Conservation (phyloP, 2,329 filamentous ascomycete genomes). For the Pestalotiopsis sp. region DNA sequence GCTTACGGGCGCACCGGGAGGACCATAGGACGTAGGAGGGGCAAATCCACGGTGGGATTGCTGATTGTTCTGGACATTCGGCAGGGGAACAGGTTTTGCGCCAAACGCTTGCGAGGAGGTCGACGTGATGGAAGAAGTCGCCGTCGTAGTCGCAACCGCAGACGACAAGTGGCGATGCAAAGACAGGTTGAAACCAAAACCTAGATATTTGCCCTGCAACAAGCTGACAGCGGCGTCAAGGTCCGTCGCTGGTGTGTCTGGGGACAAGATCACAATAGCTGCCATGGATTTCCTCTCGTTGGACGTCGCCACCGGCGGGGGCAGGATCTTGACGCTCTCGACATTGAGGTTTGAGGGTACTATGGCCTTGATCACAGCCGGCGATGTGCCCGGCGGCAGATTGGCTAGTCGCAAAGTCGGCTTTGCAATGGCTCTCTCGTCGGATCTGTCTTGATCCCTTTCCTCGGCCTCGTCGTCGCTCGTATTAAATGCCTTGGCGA, state of each 20-base stretch:
- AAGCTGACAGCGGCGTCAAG: constrained; percentile 80
- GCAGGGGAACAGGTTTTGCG: constrained; percentile 65
- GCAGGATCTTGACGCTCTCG: constrained; percentile 73
- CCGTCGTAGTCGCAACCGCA: constrained; percentile 55
- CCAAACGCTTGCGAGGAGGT: constrained; percentile 72
- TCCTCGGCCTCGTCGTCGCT: constrained; percentile 60
- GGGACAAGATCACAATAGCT: constrained; percentile 79
- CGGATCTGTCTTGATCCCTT: constrained; percentile 46
- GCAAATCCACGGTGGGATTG: constrained; percentile 67
- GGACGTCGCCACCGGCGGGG: constrained; percentile 50
- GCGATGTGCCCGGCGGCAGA: constrained; percentile 63
- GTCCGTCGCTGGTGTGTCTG: constrained; percentile 79
- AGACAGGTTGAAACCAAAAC: constrained; percentile 80
- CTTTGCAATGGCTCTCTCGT: constrained; percentile 62
- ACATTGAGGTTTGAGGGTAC: constrained; percentile 64
- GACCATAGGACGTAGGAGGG: constrained; percentile 71
- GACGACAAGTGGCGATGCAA: constrained; percentile 85
- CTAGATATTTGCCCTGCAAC: constrained; percentile 82
- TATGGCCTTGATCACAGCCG: constrained; percentile 60
- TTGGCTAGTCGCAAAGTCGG: constrained; percentile 65
- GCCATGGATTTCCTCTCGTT: constrained; percentile 72
- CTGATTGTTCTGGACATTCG: constrained; percentile 36
- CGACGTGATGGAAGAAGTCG: constrained; percentile 38
- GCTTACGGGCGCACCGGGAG: constrained; percentile 43
- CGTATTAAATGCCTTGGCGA: constrained; percentile 73